phyloP scores from a whole-genome alignment of 2,329 filamentous ascomycete genomes.

The Fusarium drepaniforme region DNA sequence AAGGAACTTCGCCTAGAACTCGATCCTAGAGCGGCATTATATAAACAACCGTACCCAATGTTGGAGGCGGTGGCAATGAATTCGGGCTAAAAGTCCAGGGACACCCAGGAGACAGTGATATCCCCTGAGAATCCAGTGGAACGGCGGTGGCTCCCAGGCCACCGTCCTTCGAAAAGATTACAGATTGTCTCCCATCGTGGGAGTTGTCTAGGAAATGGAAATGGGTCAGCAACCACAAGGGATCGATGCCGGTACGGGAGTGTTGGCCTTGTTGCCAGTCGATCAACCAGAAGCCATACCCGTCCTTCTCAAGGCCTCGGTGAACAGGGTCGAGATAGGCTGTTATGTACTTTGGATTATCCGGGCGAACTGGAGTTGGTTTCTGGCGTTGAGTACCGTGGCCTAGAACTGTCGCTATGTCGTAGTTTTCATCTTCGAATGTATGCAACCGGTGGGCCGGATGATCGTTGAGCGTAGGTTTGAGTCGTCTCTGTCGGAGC shows the following conservation, averaged over 20 bases:
- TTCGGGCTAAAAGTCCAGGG: too few relatives aligned
- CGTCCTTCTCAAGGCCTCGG: conserved; percentile 65
- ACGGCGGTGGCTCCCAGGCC: too few relatives aligned
- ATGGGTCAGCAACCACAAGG: background rate
- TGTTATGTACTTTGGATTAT: background rate
- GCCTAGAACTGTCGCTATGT: background rate
- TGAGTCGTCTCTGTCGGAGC: background rate
- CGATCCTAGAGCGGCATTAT: background rate
- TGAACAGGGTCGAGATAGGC: conserved; percentile 68
- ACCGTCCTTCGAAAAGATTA: too few relatives aligned
- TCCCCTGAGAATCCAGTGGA: too few relatives aligned
- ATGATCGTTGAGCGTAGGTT: background rate
- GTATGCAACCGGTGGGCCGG: background rate
- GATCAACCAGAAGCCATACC: conserved; percentile 75
- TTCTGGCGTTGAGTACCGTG: background rate
- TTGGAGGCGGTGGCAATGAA: too few relatives aligned
- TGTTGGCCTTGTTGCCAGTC: conserved; percentile 74
- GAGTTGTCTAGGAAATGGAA: too few relatives aligned
- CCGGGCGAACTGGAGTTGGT: background rate
- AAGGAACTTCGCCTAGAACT: background rate
- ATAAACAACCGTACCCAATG: too few relatives aligned
- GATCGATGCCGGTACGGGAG: conserved; percentile 45
- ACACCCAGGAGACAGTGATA: too few relatives aligned
- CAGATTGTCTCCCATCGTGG: too few relatives aligned
- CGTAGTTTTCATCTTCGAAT: background rate